Conservation (phyloP, 116 monocot species). For the Dioscorea cayenensis region DNA sequence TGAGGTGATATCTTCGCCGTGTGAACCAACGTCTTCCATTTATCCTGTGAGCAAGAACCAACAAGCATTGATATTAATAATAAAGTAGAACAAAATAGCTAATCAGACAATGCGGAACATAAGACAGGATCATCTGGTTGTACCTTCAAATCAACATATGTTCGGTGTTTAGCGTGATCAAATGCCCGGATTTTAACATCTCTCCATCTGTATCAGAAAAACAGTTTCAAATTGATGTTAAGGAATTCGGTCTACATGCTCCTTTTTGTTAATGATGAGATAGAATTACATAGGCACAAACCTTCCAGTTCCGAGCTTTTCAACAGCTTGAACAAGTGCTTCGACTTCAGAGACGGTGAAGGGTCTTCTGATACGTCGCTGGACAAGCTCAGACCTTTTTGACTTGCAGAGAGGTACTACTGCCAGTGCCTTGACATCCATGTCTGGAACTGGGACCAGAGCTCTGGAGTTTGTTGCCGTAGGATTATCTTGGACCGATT, state of each 20-base stretch:
- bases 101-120: neutral
- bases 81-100: no score
- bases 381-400: slow-evolving; percentile 22
- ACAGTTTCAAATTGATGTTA: neutral
- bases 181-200: slow-evolving; percentile 56
- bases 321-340: slow-evolving; percentile 44
- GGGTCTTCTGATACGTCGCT: slow-evolving; percentile 39
- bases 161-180: slow-evolving; percentile 48
- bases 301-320: slow-evolving; percentile 68
- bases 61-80: neutral
- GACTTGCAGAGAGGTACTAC: slow-evolving; percentile 25
- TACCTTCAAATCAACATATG: slow-evolving; percentile 66
- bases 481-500: slow-evolving; percentile 1
- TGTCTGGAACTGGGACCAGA: slow-evolving; percentile 26
- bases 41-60: slow-evolving; percentile 24
- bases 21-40: slow-evolving; percentile 63
- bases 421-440: slow-evolving; percentile 9
- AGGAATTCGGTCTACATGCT: neutral
- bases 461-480: slow-evolving; percentile 23
- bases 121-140: no score
- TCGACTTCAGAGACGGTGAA: slow-evolving; percentile 62
- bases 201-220: slow-evolving; percentile 31
- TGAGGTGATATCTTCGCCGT: slow-evolving; percentile 55
- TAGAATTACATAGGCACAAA: neutral
- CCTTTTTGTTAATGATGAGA: neutral